A percentile compares a stretch with the other conserved stretches of the same genome.
These are phyloP conservation scores for Stephania cephalantha DNA, from an alignment of 164 flowering plant genomes.

Conservation along the genomic window DNA sequence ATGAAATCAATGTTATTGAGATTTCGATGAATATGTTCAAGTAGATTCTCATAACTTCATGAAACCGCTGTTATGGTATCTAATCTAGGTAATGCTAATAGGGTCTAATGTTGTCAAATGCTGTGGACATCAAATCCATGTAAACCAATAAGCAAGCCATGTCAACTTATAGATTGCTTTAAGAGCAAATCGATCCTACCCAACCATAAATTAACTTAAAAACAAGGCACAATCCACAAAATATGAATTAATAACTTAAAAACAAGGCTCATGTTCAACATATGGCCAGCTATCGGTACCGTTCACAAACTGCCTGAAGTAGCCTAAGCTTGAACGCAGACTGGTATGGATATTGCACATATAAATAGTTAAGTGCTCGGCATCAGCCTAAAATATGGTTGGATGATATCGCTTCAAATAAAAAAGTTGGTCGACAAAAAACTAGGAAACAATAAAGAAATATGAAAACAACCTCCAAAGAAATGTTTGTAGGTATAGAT, in stretches of 20 bases:
- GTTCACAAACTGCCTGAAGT: background rate
- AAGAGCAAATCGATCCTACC: background rate
- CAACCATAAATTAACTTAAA: background rate
- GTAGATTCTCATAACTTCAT: too few relatives aligned
- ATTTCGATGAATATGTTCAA: too few relatives aligned
- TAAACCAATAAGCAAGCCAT: background rate
- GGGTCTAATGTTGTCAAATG: background rate
- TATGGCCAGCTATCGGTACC: background rate
- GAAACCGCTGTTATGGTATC: too few relatives aligned
- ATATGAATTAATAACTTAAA: background rate
- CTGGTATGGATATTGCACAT: background rate
- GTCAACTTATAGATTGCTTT: background rate
- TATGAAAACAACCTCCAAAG: conserved; percentile 52
- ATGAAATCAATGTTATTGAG: too few relatives aligned
- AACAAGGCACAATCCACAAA: background rate
- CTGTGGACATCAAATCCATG: background rate
- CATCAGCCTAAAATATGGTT: background rate
- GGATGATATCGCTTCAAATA: background rate
- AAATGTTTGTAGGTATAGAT: conserved; percentile 52
- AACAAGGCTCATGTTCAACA: background rate
- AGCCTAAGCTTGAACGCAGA: background rate
- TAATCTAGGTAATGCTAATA: background rate
- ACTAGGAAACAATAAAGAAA: background rate
- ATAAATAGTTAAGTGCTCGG: background rate
- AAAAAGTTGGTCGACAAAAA: background rate